Conservation (phyloP, 75 land plant species). For the Chamaecyparis obtusa region DNA sequence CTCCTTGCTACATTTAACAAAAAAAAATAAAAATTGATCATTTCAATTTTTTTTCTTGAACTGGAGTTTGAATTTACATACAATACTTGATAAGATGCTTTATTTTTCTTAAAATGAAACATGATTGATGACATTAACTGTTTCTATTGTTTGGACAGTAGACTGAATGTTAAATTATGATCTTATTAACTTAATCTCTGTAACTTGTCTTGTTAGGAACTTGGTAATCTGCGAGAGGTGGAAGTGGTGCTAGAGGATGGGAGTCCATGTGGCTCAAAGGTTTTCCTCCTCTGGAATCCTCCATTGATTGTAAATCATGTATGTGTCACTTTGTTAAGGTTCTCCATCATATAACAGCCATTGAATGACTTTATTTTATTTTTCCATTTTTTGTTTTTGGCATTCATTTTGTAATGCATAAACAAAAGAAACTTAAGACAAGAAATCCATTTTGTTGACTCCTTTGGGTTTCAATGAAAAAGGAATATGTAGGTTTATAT, state of each 20-base stretch:
- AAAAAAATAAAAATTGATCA: background rate
- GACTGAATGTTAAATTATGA: background rate
- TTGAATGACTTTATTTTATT: background rate
- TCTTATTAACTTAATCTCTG: background rate
- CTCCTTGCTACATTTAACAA: background rate
- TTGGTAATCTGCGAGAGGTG: constrained; percentile 55
- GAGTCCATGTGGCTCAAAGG: constrained; percentile 85
- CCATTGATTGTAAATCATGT: constrained; percentile 38
- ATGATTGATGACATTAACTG: background rate
- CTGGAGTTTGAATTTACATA: background rate
- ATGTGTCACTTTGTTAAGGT: constrained; percentile 14
- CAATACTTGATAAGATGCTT: background rate
- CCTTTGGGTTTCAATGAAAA: background rate
- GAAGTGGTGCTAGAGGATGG: constrained; percentile 89
- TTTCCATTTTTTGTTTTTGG: background rate
- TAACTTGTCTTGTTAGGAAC: constrained; percentile 54
- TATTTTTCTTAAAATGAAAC: background rate
- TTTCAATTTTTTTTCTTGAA: background rate
- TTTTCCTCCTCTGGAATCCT: constrained; percentile 97
- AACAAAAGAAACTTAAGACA: background rate
- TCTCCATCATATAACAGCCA: background rate
- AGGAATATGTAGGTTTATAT: background rate
- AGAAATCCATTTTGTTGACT: constrained; percentile 9
- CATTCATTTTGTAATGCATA: background rate
- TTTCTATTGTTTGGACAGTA: background rate